Conservation (phyloP, 768 basidiomycete genomes). For the Tulasnella sp. region DNA sequence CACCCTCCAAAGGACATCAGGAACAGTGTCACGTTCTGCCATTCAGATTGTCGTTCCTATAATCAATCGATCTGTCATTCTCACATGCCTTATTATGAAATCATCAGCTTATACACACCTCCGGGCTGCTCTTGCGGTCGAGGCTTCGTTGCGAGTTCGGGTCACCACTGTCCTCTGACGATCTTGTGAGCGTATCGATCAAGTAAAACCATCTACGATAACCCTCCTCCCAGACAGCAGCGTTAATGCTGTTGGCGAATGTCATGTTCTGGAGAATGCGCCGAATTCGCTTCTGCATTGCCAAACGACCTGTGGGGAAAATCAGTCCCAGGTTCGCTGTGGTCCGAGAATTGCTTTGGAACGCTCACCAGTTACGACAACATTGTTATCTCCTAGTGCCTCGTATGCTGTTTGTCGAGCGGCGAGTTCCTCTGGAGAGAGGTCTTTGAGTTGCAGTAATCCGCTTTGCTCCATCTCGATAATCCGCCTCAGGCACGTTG, state of each 20-base stretch:
- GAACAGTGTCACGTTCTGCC: conserved; percentile 76
- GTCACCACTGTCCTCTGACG: conserved; percentile 20
- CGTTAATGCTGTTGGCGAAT: conserved; percentile 51
- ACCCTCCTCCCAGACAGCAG: conserved; percentile 75
- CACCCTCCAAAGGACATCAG: conserved; percentile 62
- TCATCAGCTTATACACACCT: neutral
- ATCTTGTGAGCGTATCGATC: conserved; percentile 37
- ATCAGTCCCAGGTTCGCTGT: neutral
- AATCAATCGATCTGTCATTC: neutral
- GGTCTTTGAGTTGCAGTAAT: neutral
- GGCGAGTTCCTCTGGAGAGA: conserved; percentile 3
- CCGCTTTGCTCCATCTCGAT: conserved; percentile 55
- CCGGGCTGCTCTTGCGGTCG: conserved; percentile 12
- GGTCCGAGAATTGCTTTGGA: neutral
- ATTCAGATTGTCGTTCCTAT: conserved; percentile 65
- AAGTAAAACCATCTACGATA: conserved; percentile 64
- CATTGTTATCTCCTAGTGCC: conserved; percentile 49
- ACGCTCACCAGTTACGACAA: conserved; percentile 53
- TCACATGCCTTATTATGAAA: neutral
- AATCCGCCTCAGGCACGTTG: conserved; percentile 54
- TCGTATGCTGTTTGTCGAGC: conserved; percentile 14
- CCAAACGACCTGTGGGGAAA: conserved; percentile 48
- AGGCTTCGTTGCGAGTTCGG: neutral
- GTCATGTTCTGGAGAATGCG: conserved; percentile 55
- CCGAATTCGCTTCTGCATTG: conserved; percentile 69